A percentile compares a stretch with the other conserved stretches of the same genome.
Evolutionary conservation across 179 eudicot genomes (phyloP).

Genomic region (Silene noctiflora): DNA sequence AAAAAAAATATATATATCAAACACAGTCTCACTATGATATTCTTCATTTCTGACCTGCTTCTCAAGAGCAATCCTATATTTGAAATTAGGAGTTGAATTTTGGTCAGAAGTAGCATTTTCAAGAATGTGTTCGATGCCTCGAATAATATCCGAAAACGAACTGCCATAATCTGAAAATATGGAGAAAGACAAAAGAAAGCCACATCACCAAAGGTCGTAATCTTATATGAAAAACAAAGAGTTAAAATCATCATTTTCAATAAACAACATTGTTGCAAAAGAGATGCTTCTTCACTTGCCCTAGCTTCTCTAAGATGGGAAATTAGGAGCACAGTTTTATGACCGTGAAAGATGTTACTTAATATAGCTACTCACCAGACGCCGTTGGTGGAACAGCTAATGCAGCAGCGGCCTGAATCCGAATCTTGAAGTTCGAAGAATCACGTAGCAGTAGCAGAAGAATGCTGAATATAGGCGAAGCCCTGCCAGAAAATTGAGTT

Average conservation of each 20-base stretch:
- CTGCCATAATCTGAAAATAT: constrained; percentile 68
- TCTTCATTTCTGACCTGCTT: constrained; percentile 62
- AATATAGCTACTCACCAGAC: constrained; percentile 41
- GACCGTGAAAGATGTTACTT: background rate
- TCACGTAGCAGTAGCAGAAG: constrained; percentile 84
- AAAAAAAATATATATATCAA: background rate
- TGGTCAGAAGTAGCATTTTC: constrained; percentile 62
- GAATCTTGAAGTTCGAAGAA: constrained; percentile 87
- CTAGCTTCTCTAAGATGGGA: background rate
- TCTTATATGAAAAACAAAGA: background rate
- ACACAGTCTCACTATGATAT: background rate
- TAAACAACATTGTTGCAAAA: background rate
- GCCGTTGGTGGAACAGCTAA: constrained; percentile 77
- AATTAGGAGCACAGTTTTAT: background rate
- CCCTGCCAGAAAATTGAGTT: constrained; percentile 51
- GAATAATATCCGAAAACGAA: constrained; percentile 78
- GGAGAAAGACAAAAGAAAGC: background rate
- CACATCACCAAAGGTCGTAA: constrained; percentile 9
- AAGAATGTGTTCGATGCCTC: constrained; percentile 59
- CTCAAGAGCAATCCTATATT: constrained; percentile 78
- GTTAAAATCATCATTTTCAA: background rate
- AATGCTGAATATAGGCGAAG: constrained; percentile 74
- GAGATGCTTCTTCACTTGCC: background rate
- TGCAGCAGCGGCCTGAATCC: constrained; percentile 97
- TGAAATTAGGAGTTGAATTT: constrained; percentile 60